Evolutionary conservation across 2,329 filamentous ascomycete genomes (phyloP), one percentile per base, ranked within the genome.

Genomic region (Aspergillus novoparasiticus): DNA sequence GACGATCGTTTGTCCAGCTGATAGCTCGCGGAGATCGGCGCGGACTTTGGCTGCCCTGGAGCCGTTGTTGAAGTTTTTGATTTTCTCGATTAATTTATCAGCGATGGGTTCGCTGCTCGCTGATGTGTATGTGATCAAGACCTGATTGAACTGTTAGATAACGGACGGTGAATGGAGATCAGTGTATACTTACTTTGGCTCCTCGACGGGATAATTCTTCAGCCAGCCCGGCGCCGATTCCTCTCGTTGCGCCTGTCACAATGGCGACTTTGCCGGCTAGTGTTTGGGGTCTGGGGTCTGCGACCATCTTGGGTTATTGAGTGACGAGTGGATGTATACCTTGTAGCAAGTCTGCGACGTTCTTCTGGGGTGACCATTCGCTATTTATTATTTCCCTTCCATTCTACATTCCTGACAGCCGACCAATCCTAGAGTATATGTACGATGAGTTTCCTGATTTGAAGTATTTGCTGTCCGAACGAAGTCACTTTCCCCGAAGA

Each of bases 181-280:
- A n/a, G 19, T 3, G 10, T 10, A 14, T n/a, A 21, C 54, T 30
- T 36, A 57, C 58, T 16, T 57, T 60, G 2, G 58, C 57, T 12
- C 61, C 61, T n/a, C 58, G 41, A 21, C 45, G 43, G 6, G 61
- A 57, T 9, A 63, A 26, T 16, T 63, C 57, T 21, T 36, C 36
- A 14, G 57, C 61, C 3, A 60, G 23, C 1, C 43, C 53, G 2
- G 57, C 57, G 3, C 57, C 57, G 30, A 63, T 63, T 34, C 61
- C 61, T 21, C 61, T 53, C 8, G 61, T 60, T 45, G 41, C 57
- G 34, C 61, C 57, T 11, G 61, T 60, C 2, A 63, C 53, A 2
- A 63, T 60, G 16, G 61, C 61, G 36, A 60, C 43, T 32, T 63
- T 63, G 4, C 57, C 57, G 6, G 8, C 16, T 28, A 60, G n/a